Percentiles rank a stretch among this genome's conserved stretches.
Evolutionary conservation across 768 basidiomycete genomes (phyloP).

Genomic region (Cystobasidium tubakii): DNA sequence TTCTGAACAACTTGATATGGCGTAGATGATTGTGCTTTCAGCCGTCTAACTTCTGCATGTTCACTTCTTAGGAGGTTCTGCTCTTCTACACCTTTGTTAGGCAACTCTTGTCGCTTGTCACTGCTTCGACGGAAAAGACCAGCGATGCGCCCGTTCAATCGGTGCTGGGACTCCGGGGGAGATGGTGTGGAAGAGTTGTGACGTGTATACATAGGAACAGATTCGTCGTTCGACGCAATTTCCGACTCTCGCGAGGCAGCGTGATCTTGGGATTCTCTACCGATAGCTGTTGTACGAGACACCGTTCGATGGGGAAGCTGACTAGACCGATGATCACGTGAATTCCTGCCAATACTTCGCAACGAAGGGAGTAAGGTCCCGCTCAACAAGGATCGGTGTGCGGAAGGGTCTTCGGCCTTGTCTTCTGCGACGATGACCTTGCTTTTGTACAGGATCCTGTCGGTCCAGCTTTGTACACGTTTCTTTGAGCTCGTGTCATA

Average conservation of each 20-base stretch:
- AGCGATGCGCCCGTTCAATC: slow-evolving; percentile 20
- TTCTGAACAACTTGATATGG: neutral
- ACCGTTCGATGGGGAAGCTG: neutral
- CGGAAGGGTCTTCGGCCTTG: neutral
- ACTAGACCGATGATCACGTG: slow-evolving; percentile 1
- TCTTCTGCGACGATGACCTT: slow-evolving; percentile 27
- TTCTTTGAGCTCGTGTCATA: slow-evolving; percentile 45
- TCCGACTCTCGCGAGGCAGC: neutral
- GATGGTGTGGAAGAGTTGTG: slow-evolving; percentile 17
- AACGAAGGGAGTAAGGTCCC: slow-evolving; percentile 16
- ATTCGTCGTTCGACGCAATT: neutral
- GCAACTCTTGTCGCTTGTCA: neutral
- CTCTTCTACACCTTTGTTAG: neutral
- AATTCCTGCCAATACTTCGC: neutral
- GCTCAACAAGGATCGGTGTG: slow-evolving; percentile 25
- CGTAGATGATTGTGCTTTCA: neutral
- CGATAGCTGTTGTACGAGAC: neutral
- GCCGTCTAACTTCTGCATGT: neutral
- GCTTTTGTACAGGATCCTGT: slow-evolving; percentile 44
- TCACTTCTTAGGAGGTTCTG: neutral
- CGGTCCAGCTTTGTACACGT: slow-evolving; percentile 45
- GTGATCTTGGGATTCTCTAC: neutral
- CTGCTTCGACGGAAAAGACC: slow-evolving; percentile 12
- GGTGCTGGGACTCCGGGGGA: neutral
- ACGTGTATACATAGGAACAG: neutral